Percentiles rank a stretch among this genome's conserved stretches.
Evolutionary conservation across 2,329 filamentous ascomycete genomes (phyloP).

Genomic region (Mycosphaerelloides madeirae): DNA sequence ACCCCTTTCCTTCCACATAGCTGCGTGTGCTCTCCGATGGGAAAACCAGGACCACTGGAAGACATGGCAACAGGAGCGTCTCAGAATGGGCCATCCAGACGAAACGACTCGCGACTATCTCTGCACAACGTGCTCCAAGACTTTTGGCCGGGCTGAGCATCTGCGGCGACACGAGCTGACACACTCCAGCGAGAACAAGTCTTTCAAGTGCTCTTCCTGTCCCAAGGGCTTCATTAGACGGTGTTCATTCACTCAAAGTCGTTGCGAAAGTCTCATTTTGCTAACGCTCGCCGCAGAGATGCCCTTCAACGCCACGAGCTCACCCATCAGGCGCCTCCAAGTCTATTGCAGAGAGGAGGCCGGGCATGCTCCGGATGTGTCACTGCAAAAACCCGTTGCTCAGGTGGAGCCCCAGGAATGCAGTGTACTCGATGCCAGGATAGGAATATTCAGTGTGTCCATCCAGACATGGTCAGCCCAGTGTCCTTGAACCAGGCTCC

Average conservation of each 20-base stretch:
- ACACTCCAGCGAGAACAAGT: slow-evolving; percentile 20
- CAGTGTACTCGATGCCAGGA: slow-evolving; percentile 26
- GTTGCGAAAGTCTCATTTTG: neutral
- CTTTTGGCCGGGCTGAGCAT: slow-evolving; percentile 25
- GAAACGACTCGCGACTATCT: too few relatives aligned
- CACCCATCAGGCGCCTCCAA: slow-evolving; percentile 21
- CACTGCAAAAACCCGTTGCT: slow-evolving; percentile 28
- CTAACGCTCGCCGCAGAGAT: slow-evolving; percentile 18
- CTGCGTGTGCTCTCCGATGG: too few relatives aligned
- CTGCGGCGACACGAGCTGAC: slow-evolving; percentile 24
- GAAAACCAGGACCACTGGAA: too few relatives aligned
- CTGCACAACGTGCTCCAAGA: slow-evolving; percentile 17
- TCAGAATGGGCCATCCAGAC: too few relatives aligned
- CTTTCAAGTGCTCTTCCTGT: slow-evolving; percentile 22
- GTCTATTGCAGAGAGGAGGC: slow-evolving; percentile 17
- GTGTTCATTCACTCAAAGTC: slow-evolving; percentile 4
- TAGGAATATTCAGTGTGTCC: slow-evolving; percentile 22
- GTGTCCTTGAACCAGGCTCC: too few relatives aligned
- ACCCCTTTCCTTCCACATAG: too few relatives aligned
- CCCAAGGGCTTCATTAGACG: slow-evolving; percentile 24
- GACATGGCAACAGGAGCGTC: too few relatives aligned
- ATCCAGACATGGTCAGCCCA: slow-evolving; percentile 21
- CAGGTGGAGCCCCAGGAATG: slow-evolving; percentile 25
- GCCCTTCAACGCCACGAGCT: slow-evolving; percentile 25
- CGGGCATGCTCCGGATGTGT: slow-evolving; percentile 29